Conservation (phyloP, 75 land plant genomes). For the Isoetes taiwanensis region DNA sequence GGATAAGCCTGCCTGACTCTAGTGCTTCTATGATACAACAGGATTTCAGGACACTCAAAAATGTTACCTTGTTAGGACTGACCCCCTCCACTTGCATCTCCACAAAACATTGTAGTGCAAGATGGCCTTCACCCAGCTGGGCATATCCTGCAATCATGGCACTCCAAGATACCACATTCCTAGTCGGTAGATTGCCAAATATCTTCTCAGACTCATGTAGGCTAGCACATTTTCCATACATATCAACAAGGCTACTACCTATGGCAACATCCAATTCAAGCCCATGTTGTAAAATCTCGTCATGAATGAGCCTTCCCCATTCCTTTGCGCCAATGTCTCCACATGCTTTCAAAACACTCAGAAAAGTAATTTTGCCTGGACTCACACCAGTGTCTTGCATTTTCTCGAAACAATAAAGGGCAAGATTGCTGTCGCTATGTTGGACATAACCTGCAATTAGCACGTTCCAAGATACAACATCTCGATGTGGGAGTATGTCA, state of each 20-base stretch:
- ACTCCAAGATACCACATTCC: constrained; percentile 20
- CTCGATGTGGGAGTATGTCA: neutral
- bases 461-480: constrained; percentile 12
- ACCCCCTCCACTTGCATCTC: constrained; percentile 6
- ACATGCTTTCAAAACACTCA: neutral
- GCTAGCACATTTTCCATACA: neutral
- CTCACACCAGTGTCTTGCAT: neutral
- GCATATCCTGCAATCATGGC: constrained; percentile 20
- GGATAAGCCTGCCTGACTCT: constrained; percentile 5
- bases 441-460: constrained; percentile 6
- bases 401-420: neutral
- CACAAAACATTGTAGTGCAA: constrained; percentile 9
- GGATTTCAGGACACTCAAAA: constrained; percentile 13
- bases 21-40: constrained; percentile 7
- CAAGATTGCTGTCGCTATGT: neutral
- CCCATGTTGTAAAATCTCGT: too few species aligned
- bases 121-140: constrained; percentile 9
- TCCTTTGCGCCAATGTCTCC: constrained; percentile 4
- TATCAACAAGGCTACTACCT: too few species aligned
- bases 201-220: neutral
- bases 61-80: constrained; percentile 17
- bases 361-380: constrained; percentile 8
- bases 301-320: too few species aligned
- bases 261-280: too few species aligned
- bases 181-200: neutral